These are phyloP conservation scores for Metrosideros polymorpha DNA, from an alignment of 441 rosid species.

Conservation along the genomic window DNA sequence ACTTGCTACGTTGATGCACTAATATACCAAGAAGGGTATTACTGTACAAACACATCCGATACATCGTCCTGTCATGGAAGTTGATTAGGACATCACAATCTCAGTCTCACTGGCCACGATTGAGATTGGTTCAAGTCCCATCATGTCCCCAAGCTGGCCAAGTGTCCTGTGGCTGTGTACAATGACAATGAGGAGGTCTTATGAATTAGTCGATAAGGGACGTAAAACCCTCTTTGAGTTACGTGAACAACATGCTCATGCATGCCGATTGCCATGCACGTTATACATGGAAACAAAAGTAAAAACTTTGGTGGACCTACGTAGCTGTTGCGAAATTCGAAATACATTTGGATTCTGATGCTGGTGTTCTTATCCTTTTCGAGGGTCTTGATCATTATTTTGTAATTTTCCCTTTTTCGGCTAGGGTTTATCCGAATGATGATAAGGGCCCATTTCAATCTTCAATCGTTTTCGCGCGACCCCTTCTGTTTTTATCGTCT, in stretches of 20 bases:
- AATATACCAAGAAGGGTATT: not conserved
- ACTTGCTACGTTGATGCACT: not conserved
- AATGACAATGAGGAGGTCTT: too few species aligned
- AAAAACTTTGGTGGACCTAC: not conserved
- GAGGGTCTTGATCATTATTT: not conserved
- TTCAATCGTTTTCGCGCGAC: not conserved
- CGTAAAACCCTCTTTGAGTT: not conserved
- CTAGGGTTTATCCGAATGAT: not conserved
- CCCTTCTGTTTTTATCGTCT: not conserved
- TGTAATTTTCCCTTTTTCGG: not conserved
- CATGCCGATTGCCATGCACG: not conserved
- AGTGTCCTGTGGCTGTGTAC: too few species aligned
- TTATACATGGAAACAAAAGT: not conserved
- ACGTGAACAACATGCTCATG: not conserved
- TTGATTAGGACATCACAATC: not conserved
- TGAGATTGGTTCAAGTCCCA: not conserved
- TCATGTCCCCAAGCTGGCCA: not conserved
- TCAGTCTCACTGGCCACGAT: not conserved
- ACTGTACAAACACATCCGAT: fast-evolving
- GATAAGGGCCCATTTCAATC: not conserved
- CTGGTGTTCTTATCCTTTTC: not conserved
- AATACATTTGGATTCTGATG: not conserved
- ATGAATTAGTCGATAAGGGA: not conserved
- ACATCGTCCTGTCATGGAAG: fast-evolving
- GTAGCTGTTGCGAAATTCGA: not conserved